These are phyloP conservation scores for Entomortierella beljakovae DNA, from an alignment of 192 early-diverging fungal genomes.

Conservation along the genomic window DNA sequence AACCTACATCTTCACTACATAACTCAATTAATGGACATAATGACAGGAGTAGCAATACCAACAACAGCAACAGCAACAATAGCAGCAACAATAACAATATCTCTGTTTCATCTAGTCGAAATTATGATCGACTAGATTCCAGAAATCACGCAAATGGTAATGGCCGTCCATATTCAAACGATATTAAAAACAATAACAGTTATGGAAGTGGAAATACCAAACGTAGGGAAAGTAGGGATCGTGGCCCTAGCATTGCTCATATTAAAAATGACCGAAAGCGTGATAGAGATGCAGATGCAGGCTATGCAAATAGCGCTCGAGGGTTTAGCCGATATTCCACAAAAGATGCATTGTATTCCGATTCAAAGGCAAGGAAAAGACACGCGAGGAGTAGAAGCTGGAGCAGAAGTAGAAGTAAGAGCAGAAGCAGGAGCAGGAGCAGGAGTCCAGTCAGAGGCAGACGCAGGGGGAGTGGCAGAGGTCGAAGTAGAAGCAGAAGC, in stretches of 20 bases:
- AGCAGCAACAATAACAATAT: neutral
- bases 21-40: neutral
- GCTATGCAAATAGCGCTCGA: neutral
- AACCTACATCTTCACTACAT: constrained; percentile 7
- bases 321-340: neutral
- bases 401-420: constrained; percentile 17
- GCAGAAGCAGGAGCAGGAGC: constrained; percentile 15
- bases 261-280: constrained; percentile 23
- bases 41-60: neutral
- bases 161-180: constrained; percentile 31
- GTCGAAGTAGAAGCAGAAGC: constrained; percentile 7
- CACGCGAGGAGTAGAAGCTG: constrained; percentile 32
- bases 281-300: constrained; percentile 16
- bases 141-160: constrained; percentile 17
- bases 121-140: constrained; percentile 30
- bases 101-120: neutral
- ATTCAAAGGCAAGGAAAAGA: constrained; percentile 27
- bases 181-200: constrained; percentile 3
- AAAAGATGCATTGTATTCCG: constrained; percentile 11
- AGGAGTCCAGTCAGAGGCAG: constrained; percentile 22
- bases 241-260: neutral
- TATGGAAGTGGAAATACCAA: neutral
- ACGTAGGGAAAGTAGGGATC: constrained; percentile 2
- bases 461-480: constrained; percentile 13
- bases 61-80: constrained; percentile 3